Conservation (phyloP, 108 stramenopile genomes). For the Cyclotella distinguenda region DNA sequence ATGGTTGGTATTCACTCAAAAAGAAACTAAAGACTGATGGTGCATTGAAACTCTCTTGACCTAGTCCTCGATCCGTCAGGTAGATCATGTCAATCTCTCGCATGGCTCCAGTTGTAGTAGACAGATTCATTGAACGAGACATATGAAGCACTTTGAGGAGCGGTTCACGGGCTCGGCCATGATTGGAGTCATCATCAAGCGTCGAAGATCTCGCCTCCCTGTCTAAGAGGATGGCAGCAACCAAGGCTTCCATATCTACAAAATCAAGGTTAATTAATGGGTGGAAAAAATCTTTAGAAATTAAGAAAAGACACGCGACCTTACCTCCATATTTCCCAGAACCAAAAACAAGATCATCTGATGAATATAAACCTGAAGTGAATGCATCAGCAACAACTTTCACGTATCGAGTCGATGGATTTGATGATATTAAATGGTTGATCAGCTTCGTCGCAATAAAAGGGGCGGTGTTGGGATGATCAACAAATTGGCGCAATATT, state of each 20-base stretch:
- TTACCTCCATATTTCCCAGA: conserved; percentile 51
- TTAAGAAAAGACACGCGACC: too few relatives aligned
- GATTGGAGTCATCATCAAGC: conserved; percentile 56
- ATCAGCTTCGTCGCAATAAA: conserved; percentile 56
- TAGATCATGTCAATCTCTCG: conserved; percentile 28
- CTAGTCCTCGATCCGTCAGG: conserved; percentile 22
- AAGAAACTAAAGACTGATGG: conserved; percentile 69
- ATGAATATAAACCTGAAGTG: conserved; percentile 35
- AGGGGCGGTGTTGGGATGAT: conserved; percentile 58
- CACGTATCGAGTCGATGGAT: conserved; percentile 64
- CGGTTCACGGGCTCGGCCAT: conserved; percentile 49
- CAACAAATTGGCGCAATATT: conserved; percentile 16
- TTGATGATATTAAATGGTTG: conserved; percentile 56
- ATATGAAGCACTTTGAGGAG: conserved; percentile 46
- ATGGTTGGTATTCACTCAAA: conserved; percentile 46
- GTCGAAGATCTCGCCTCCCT: conserved; percentile 44
- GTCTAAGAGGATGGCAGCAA: conserved; percentile 64
- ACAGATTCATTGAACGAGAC: conserved; percentile 18
- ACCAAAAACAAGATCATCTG: conserved; percentile 42
- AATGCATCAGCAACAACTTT: conserved; percentile 53
- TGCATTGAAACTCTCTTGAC: conserved; percentile 42
- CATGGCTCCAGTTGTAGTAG: conserved; percentile 1
- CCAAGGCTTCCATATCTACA: conserved; percentile 42
- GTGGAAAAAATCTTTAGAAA: background rate
- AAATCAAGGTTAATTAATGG: too few relatives aligned